Evolutionary conservation across 768 basidiomycete species (phyloP), one percentile per base, ranked within the genome.

Genomic region (Mycena amicta): DNA sequence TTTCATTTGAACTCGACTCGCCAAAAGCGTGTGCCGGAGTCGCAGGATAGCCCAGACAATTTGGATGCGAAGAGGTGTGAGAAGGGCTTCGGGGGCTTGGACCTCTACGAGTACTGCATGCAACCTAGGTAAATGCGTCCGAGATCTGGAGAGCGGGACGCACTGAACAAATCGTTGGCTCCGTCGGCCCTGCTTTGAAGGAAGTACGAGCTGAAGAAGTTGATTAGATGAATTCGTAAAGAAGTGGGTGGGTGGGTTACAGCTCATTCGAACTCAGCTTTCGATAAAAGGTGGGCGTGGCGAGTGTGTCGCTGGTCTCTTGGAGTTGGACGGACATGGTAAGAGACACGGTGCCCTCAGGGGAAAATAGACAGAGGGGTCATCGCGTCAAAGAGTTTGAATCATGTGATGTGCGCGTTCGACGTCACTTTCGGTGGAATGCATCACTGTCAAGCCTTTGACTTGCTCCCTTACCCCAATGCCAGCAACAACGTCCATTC

Each of bases 131-230:
- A 23, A 20, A 31, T 8, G 50, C 20, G 5, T 50, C 20, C 47
- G 28, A 27, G 13, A 26, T 16, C 16, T 5, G 50, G 11, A 52
- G 31, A 46, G 11, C 23, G 29, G 23, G 50, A 37, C 61, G 23
- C 11, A 58, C 61, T 51, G 49, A 46, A 58, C 53, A 62, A 55
- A 15, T 62, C 61, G 45, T 62, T 62, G 25, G 55, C 25, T n/a
- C 57, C 61, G 23, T 55, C 27, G 8, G 54, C 61, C 5, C 61
- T 33, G 39, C 61, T 53, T 2, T 55, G 58, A 20, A 64, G 47
- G 62, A 57, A 50, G 29, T 53, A 52, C 50, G 55, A 56, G 47
- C 29, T 31, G 43, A 8, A n/a, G n/a, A n/a, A n/a, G n/a, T n/a
- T n/a, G n/a, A n/a, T n/a, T 13, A n/a, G 46, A 63, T 5, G n/a